Evolutionary conservation across 352 stramenopile species (phyloP).

Genomic region (Phytophthora pinifolia): DNA sequence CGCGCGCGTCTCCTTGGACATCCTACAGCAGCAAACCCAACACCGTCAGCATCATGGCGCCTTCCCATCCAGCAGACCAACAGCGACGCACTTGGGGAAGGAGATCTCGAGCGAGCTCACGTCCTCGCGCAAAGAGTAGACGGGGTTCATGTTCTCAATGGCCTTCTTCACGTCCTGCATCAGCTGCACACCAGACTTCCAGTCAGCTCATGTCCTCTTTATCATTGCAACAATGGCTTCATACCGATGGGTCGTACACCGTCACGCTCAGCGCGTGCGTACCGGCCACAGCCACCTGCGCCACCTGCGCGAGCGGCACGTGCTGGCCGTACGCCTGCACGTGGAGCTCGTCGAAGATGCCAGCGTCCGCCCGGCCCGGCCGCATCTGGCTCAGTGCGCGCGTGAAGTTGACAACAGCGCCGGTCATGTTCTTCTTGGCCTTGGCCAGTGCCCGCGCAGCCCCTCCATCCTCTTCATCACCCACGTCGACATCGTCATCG

Average conservation of each 20-base stretch:
- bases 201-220: neutral
- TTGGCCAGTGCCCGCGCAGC: conserved; percentile 45
- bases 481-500: conserved; percentile 16
- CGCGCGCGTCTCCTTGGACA: conserved; percentile 82
- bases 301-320: conserved; percentile 73
- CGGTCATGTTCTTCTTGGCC: conserved; percentile 82
- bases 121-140: conserved; percentile 75
- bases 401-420: conserved; percentile 77
- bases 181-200: conserved; percentile 37
- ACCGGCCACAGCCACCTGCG: conserved; percentile 70
- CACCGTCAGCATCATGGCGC: conserved; percentile 2
- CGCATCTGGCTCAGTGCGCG: conserved; percentile 77
- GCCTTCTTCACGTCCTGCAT: conserved; percentile 70
- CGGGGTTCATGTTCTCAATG: conserved; percentile 74
- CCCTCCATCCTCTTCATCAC: conserved; percentile 32
- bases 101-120: conserved; percentile 67
- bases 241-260: conserved; percentile 83
- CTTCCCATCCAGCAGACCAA: conserved; percentile 1
- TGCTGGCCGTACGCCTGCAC: conserved; percentile 82
- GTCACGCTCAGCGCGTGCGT: conserved; percentile 65
- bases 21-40: conserved; percentile 35
- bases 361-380: conserved; percentile 71
- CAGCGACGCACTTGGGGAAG: conserved; percentile 72
- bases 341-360: conserved; percentile 81
- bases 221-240: conserved; percentile 3